These are phyloP conservation scores for Cetradonia linearis DNA, from an alignment of 495 filamentous ascomycete genomes.

Conservation along the genomic window DNA sequence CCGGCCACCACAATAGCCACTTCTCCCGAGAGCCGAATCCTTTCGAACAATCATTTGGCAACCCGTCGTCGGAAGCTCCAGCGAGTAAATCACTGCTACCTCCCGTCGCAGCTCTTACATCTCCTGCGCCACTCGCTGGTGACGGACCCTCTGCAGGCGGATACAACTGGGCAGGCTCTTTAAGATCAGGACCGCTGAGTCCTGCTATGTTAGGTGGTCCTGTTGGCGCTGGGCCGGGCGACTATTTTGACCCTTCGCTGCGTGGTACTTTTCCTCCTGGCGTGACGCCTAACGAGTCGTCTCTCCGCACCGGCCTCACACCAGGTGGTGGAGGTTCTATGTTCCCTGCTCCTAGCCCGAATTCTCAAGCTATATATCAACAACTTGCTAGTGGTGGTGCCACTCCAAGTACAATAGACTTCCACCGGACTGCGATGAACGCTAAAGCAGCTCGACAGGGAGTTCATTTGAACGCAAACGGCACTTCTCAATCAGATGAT, in stretches of 20 bases:
- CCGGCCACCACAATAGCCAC: slow-evolving; percentile 43
- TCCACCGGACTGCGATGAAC: slow-evolving; percentile 83
- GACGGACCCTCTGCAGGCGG: slow-evolving; percentile 52
- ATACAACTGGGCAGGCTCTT: slow-evolving; percentile 75
- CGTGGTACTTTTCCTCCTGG: slow-evolving; percentile 61
- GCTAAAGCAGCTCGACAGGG: slow-evolving; percentile 52
- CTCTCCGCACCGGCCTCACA: slow-evolving; percentile 80
- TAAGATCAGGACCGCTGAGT: slow-evolving; percentile 86
- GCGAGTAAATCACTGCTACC: slow-evolving; percentile 67
- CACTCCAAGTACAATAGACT: slow-evolving; percentile 85
- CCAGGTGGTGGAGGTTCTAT: slow-evolving; percentile 95
- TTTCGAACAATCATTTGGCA: slow-evolving; percentile 86
- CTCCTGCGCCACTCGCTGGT: slow-evolving; percentile 69
- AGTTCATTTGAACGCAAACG: slow-evolving; percentile 37
- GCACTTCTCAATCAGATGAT: slow-evolving; percentile 43
- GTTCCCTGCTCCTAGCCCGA: slow-evolving; percentile 88
- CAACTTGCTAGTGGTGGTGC: slow-evolving; percentile 69
- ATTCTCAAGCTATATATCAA: slow-evolving; percentile 68
- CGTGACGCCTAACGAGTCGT: slow-evolving; percentile 87
- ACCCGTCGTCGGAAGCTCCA: slow-evolving; percentile 66
- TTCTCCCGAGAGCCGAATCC: slow-evolving; percentile 85
- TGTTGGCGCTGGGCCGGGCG: slow-evolving; percentile 53
- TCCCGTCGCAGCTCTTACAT: slow-evolving; percentile 82
- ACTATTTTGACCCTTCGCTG: slow-evolving; percentile 75
- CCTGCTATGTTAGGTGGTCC: slow-evolving; percentile 96